Base-by-base conservation (phyloP, 139 green algal species). In the Eudorina sp. region DNA sequence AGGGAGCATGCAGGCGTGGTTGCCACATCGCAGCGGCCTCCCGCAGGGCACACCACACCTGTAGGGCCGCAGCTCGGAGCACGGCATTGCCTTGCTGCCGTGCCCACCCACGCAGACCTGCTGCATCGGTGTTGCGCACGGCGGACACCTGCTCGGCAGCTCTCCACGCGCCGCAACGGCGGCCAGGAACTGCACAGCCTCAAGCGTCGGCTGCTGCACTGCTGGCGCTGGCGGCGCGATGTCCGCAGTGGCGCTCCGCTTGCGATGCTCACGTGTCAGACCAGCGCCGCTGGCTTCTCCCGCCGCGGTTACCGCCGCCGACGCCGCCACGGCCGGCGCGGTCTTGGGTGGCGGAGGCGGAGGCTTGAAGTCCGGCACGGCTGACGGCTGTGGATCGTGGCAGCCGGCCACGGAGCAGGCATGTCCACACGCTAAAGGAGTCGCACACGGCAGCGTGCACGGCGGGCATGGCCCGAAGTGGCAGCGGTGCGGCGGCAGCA, bases 401-500 rank as follows among this genome's bases (percentile, higher is more conserved):
- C 96, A 97, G 68, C 3, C 36, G 36, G 70, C 19, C 4, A 46
- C 40, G 25, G 68, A 40, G 89, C 96, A 98, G 1, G 31, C 27
- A 82, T 98, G 95, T 25, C 93, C 90, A 58, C 95, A 98, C 3
- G 87, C 8, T 34, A 97, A 90, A 40, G 77, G 38, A 8, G 86
- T 92, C 41, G 89, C 90, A 78, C 96, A 98, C 5, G 88, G 58
- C 18, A 84, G n/a, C 0, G 85, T 68, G 92, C 96, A 98, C 2
- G 94, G 91, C 2, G 96, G 96, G 88, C 96, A 98, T 0, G 94
- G 82, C 4, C 96, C 96, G 89, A 93, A 98, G 88, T 98, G 96
- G 88, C 96, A 98, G 27, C 89, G 75, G 84, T 98, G 96, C 8
- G 85, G 84, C 25, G 92, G 87, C 31, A 73, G 62, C 3, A 27